Evolutionary conservation across 352 stramenopile genomes (phyloP).

Genomic region (Globisporangium canariense): DNA sequence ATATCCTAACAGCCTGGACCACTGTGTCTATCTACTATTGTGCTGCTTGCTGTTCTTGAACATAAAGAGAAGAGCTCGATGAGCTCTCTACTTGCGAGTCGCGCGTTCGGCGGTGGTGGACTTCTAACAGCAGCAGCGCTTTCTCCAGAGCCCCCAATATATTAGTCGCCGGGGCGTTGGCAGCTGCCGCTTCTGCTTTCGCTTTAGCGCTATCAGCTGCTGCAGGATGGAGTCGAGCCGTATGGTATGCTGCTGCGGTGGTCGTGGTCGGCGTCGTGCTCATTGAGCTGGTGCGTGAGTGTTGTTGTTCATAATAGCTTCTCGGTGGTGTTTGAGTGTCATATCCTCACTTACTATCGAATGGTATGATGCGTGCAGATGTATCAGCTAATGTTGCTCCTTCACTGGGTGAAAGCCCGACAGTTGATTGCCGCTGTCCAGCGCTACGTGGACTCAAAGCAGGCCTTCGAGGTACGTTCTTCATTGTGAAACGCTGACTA

Average conservation of each 20-base stretch:
- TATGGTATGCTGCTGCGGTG: neutral
- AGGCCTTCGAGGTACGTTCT: slow-evolving; percentile 13
- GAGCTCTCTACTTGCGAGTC: neutral
- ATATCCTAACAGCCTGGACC: neutral
- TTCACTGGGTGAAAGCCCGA: neutral
- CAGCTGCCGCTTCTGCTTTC: neutral
- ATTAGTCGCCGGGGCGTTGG: too few species aligned
- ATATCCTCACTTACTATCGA: neutral
- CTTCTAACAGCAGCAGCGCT: neutral
- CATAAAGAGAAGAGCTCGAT: slow-evolving; percentile 7
- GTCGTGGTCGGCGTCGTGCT: neutral
- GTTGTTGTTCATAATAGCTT: neutral
- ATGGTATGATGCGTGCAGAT: slow-evolving; percentile 1
- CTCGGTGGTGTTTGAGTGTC: neutral
- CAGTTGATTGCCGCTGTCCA: slow-evolving; percentile 1
- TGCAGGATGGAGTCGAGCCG: neutral
- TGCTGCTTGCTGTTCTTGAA: neutral
- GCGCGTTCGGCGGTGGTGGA: slow-evolving; percentile 1
- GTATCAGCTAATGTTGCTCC: slow-evolving; percentile 12
- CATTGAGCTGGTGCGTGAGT: slow-evolving; percentile 9
- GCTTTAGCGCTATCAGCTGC: neutral
- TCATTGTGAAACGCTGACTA: neutral
- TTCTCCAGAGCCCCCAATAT: neutral
- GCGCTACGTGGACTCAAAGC: neutral
- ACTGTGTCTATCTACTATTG: too few species aligned